Conservation (phyloP, 768 basidiomycete species). For the Lyophyllum atratum region DNA sequence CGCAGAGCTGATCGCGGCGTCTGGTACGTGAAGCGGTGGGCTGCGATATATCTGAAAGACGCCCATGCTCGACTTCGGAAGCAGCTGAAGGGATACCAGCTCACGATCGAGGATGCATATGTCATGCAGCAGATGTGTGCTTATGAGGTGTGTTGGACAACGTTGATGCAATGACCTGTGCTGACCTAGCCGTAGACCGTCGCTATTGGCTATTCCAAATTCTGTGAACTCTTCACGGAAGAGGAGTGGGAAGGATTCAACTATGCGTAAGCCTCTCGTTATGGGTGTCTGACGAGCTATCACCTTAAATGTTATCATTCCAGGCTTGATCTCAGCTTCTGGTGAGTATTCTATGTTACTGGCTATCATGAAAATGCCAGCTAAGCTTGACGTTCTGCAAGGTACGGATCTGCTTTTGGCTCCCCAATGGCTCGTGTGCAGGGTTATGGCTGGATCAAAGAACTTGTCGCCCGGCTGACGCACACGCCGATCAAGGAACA, state of each 20-base stretch:
- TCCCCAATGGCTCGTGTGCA: constrained; percentile 76
- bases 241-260: constrained; percentile 95
- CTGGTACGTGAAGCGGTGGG: constrained; percentile 67
- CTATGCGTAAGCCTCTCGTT: constrained; percentile 60
- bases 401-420: constrained; percentile 80
- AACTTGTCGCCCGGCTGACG: constrained; percentile 81
- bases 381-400: constrained; percentile 24
- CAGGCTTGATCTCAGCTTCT: constrained; percentile 69
- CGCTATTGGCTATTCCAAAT: constrained; percentile 87
- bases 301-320: background rate
- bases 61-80: constrained; percentile 62
- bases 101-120: constrained; percentile 71
- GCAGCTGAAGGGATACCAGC: constrained; percentile 59
- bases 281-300: background rate
- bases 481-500: constrained; percentile 68
- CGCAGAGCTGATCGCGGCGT: constrained; percentile 58
- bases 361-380: background rate
- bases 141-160: constrained; percentile 61
- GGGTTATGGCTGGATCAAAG: constrained; percentile 81
- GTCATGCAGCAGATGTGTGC: constrained; percentile 82
- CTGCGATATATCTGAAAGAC: constrained; percentile 65
- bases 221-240: constrained; percentile 87
- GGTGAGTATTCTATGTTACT: constrained; percentile 35
- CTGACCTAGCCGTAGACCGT: constrained; percentile 60
- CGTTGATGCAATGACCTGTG: background rate